Percentiles rank a stretch among this genome's conserved stretches.
These are phyloP conservation scores for Lenwebbia sp. DNA, from an alignment of 345 rosid genomes.

Conservation along the genomic window DNA sequence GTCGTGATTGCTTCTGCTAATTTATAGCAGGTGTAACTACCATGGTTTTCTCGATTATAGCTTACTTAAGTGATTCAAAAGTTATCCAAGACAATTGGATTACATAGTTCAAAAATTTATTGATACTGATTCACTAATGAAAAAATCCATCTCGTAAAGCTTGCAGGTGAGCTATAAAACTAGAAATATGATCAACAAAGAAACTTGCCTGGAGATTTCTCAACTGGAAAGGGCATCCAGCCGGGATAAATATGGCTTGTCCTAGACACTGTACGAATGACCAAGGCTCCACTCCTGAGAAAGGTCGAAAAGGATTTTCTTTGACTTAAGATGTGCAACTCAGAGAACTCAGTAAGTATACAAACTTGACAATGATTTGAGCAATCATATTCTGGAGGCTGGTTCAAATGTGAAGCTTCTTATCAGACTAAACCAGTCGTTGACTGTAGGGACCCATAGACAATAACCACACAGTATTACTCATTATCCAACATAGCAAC, in stretches of 20 bases:
- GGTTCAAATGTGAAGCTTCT: not conserved
- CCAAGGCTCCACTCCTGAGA: slow-evolving; percentile 93
- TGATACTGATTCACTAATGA: not conserved
- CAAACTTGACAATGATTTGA: not conserved
- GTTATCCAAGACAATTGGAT: not conserved
- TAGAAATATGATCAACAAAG: not conserved
- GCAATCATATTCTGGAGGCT: not conserved
- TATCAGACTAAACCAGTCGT: not conserved
- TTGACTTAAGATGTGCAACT: not conserved
- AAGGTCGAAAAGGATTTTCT: not conserved
- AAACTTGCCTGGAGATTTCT: slow-evolving; percentile 62
- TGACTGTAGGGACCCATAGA: not conserved
- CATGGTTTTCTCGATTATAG: not conserved
- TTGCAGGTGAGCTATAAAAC: not conserved
- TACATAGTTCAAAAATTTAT: not conserved
- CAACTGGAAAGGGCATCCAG: slow-evolving; percentile 90
- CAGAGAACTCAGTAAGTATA: not conserved
- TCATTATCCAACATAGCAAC: not conserved
- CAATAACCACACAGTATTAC: not conserved
- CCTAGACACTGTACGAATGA: slow-evolving; percentile 71
- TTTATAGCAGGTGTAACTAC: not conserved
- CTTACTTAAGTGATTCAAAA: not conserved
- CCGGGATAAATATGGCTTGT: slow-evolving; percentile 84
- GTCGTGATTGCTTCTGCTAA: not conserved
- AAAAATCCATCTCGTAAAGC: not conserved